These are phyloP conservation scores for Trichoderma atrobrunneum DNA, from an alignment of 2,329 filamentous ascomycete species.

Conservation along the genomic window DNA sequence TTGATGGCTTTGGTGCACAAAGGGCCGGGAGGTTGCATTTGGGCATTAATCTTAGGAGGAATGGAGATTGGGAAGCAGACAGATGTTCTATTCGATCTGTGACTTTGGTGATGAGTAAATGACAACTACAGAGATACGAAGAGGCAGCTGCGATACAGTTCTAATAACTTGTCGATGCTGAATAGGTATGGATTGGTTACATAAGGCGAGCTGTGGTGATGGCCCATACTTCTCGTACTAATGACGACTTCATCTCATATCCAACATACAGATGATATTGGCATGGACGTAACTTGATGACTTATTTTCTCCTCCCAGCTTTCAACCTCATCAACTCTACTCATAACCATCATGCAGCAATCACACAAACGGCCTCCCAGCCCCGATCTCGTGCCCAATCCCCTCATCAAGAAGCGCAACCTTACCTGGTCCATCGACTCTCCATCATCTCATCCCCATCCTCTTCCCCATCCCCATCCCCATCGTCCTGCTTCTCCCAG, in stretches of 20 bases:
- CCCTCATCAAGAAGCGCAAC: conserved; percentile 48
- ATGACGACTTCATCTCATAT: neutral
- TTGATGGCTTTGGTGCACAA: neutral
- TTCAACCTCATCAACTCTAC: neutral
- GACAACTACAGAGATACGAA: neutral
- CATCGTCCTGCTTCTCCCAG: neutral
- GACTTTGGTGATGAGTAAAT: neutral
- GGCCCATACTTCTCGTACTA: neutral
- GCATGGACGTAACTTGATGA: neutral
- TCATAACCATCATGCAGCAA: neutral
- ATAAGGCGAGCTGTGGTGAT: neutral
- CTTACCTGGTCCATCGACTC: conserved; percentile 40
- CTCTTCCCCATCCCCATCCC: no score
- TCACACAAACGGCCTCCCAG: conserved; percentile 32
- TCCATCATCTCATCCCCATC: neutral
- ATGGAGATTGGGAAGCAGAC: neutral
- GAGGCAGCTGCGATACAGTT: neutral
- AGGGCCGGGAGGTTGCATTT: neutral
- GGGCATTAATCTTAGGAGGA: neutral
- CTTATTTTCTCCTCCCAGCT: neutral
- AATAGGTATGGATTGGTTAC: neutral
- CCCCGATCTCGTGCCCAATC: conserved; percentile 42
- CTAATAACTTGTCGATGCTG: neutral
- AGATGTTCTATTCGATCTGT: neutral
- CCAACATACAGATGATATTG: neutral